Percentiles rank a stretch among this genome's conserved stretches.
phyloP scores from a whole-genome alignment of 2,329 filamentous ascomycete species.

The Hysterium pulicare region DNA sequence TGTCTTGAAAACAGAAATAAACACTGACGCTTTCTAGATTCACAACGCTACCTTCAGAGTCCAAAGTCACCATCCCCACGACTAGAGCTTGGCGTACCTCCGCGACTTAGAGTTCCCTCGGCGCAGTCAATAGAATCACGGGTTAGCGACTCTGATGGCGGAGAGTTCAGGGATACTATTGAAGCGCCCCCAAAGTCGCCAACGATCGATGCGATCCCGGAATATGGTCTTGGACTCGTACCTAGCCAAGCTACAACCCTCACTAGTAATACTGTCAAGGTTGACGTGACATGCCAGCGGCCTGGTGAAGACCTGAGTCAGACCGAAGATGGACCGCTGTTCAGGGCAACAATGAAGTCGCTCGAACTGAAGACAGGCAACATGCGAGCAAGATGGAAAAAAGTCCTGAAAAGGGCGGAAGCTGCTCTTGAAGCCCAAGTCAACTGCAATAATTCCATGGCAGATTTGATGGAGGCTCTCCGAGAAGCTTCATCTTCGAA shows the following conservation, averaged over 20 bases:
- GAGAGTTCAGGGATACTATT: constrained; percentile 40
- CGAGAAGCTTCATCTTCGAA: constrained; percentile 87
- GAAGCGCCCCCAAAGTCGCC: constrained; percentile 47
- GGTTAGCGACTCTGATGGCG: constrained; percentile 65
- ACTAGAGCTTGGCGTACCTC: constrained; percentile 70
- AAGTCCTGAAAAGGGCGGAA: constrained; percentile 91
- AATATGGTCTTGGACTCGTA: constrained; percentile 43
- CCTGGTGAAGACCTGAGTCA: constrained; percentile 77
- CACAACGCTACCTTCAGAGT: constrained; percentile 36
- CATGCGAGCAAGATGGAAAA: constrained; percentile 93
- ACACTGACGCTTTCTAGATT: constrained; percentile 29
- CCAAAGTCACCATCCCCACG: constrained; percentile 58
- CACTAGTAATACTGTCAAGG: constrained; percentile 57
- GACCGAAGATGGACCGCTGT: constrained; percentile 89
- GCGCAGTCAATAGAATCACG: constrained; percentile 82
- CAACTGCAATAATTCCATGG: constrained; percentile 81
- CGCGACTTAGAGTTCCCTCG: constrained; percentile 79
- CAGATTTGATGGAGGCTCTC: constrained; percentile 78
- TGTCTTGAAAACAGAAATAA: background rate
- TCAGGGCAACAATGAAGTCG: constrained; percentile 93
- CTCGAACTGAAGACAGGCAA: constrained; percentile 94
- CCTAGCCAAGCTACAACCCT: constrained; percentile 35
- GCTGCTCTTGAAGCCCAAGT: constrained; percentile 75
- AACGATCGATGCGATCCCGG: constrained; percentile 46
- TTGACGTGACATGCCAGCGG: constrained; percentile 82